Base-by-base conservation (phyloP, 1,139 yeast species). In the Maudiozyma humilis region DNA sequence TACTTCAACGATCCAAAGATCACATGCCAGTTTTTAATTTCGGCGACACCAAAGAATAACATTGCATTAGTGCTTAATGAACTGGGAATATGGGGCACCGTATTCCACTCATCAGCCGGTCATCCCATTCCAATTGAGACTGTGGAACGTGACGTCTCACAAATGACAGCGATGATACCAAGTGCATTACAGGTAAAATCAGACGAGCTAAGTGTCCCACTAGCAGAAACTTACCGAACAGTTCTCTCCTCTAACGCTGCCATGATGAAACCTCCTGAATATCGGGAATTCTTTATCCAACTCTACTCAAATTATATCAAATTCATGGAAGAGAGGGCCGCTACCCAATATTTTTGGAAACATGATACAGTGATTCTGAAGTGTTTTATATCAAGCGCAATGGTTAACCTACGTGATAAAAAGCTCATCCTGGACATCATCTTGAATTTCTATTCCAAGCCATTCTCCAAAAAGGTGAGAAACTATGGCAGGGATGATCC, bases 1-100 rank as follows among this genome's bases (percentile, higher is more conserved):
- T 44, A 51, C 6, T 59, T 57, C 19, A 52, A 57, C 34, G 62
- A 60, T 39, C 57, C 62, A 16, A 55, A 51, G 44, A 40, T 59
- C 30, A 45, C 49, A 2, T 43, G 49, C 7, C 52, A 54, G 31
- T 56, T 54, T 34, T 25, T 57, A 5, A 19, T 55, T 16, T 50
- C 57, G 12, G 49, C 56, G 7, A 51, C 49, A 31, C 39, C 44
- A 4, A 44, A 41, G 3, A 44, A 45, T 3, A 32, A 43, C 12
- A 49, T 57, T 7, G 42, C 44, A 10, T 23, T 17, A 5, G 27
- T 56, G 13, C 35, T 60, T 20, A 59, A 59, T 37, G 45, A 55
- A 3, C 42, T 60, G 13, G 63, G 64, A 1, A 13, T 60, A 12
- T 39, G 40, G 40, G 40, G 43, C 4, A n/a, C 36, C 4, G 25